A percentile compares a stretch with the other conserved stretches of the same genome.
phyloP scores from a whole-genome alignment of 768 basidiomycete genomes.

The Tephrocybe rancida region DNA sequence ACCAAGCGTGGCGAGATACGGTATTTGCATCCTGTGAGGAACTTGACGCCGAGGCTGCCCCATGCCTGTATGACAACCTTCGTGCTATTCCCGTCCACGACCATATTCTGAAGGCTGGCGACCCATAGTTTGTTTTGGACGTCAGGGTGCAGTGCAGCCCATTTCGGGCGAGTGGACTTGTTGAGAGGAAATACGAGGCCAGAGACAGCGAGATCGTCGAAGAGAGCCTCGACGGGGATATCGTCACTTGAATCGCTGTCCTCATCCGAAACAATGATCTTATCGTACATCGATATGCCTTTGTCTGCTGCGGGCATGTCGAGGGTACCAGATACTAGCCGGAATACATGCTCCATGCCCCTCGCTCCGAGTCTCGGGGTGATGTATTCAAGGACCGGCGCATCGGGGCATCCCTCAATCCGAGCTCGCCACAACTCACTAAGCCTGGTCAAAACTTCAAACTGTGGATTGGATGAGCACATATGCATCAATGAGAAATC shows the following conservation, averaged over 20 bases:
- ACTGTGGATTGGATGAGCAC: conserved; percentile 28
- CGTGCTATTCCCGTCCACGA: conserved; percentile 30
- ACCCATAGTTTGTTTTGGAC: conserved; percentile 40
- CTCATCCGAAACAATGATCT: conserved; percentile 42
- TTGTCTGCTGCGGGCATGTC: conserved; percentile 42
- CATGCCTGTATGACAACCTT: conserved; percentile 41
- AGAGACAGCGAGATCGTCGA: conserved; percentile 51
- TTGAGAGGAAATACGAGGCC: conserved; percentile 47
- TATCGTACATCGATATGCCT: conserved; percentile 45
- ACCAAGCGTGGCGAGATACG: conserved; percentile 52
- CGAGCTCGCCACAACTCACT: conserved; percentile 49
- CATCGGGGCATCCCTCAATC: conserved; percentile 51
- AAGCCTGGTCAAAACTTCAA: conserved; percentile 49
- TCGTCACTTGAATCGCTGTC: conserved; percentile 24
- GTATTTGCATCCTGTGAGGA: conserved; percentile 37
- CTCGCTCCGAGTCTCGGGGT: conserved; percentile 24
- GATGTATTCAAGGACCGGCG: conserved; percentile 44
- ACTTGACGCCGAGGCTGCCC: conserved; percentile 29
- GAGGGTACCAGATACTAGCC: conserved; percentile 42
- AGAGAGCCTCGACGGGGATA: conserved; percentile 49
- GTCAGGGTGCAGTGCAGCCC: conserved; percentile 38
- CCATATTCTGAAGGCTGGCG: conserved; percentile 44
- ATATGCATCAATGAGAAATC: not conserved
- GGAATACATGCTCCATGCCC: conserved; percentile 38
- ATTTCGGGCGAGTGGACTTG: conserved; percentile 34